phyloP scores from a whole-genome alignment of 129 eudicot species.

The Erigeron canadensis region DNA sequence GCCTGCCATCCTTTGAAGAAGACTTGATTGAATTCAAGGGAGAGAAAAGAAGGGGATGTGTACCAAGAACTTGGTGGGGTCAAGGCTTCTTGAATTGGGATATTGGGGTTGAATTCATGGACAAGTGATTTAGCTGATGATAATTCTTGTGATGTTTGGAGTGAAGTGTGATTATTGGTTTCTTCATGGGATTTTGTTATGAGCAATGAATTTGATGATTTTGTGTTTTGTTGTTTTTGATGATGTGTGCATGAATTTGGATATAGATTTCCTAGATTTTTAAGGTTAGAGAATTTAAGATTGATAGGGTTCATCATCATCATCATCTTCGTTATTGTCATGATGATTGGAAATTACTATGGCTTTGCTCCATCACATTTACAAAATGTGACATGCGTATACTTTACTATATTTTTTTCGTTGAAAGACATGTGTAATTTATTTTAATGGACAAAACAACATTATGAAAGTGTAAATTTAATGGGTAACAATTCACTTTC shows the following conservation, averaged over 20 bases:
- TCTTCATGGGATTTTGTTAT: conserved; percentile 31
- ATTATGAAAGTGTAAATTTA: too few relatives aligned
- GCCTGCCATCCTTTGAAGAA: conserved; percentile 92
- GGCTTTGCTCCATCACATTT: neutral
- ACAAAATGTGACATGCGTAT: too few relatives aligned
- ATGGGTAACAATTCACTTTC: too few relatives aligned
- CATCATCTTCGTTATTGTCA: conserved; percentile 20
- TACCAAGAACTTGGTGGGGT: conserved; percentile 99
- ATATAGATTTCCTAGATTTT: conserved; percentile 22
- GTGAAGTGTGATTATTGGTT: conserved; percentile 24
- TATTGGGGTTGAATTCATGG: conserved; percentile 63
- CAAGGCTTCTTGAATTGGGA: conserved; percentile 72
- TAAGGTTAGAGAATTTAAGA: conserved; percentile 22
- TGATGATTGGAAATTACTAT: conserved; percentile 20
- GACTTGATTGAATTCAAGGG: conserved; percentile 64
- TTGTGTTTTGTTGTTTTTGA: neutral
- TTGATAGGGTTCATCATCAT: conserved; percentile 29
- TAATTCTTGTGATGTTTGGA: conserved; percentile 13
- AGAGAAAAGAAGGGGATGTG: conserved; percentile 52
- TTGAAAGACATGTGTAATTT: too few relatives aligned
- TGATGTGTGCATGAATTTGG: conserved; percentile 26
- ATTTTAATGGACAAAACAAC: too few relatives aligned
- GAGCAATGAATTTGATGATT: conserved; percentile 6
- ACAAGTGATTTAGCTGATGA: conserved; percentile 32
- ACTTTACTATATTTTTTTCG: too few relatives aligned